Base-by-base conservation (phyloP, 108 stramenopile species). In the Chaetoceros muelleri region DNA sequence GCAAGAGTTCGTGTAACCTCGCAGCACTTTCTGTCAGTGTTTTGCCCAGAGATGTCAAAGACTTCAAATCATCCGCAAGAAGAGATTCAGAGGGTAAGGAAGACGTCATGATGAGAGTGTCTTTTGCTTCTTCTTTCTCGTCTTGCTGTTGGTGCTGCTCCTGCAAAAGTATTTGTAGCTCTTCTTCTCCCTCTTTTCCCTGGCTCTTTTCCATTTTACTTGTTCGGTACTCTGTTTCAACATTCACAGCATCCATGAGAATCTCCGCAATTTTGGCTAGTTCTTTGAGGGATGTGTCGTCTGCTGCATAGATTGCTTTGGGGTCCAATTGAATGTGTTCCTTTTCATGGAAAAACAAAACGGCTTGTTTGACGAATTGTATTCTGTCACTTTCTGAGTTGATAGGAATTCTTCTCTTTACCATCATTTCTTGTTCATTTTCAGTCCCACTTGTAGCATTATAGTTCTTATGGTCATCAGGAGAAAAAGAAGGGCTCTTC, bases 261-360 rank as follows among this genome's bases (percentile, higher is more conserved):
- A 77, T 44, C 10, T 69, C 69, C 0, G 84, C 83, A 29, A 73
- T 16, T 53, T 86, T 85, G 13, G 88, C 57, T 16, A 91, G 65
- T 62, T 87, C 86, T 30, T 80, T 78, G 24, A 92, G 86, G 28
- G 86, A 81, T 47, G 70, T 58, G 8, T 82, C 86, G 48, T 88
- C 84, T 24, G 86, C 85, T 17, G 78, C 63, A 66, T 88, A 88
- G 23, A 92, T 61, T n/a, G 72, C 71, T 71, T 79, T 85, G 16
- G 78, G 62, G 56, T 86, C 82, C 26, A 92, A 57, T 48, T 65
- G 66, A 29, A 92, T 53, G 30, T 68, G 49, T 21, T 77, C 72
- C 51, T 72, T 74, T 30, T 49, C 24, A 1, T 60, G 46, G 45
- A 86, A 23, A 22, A 48, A 55, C 21, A 63, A 29, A 1, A 69